Base-by-base conservation (phyloP, 805 yeast species). In the Cyberlindnera petersonii region DNA sequence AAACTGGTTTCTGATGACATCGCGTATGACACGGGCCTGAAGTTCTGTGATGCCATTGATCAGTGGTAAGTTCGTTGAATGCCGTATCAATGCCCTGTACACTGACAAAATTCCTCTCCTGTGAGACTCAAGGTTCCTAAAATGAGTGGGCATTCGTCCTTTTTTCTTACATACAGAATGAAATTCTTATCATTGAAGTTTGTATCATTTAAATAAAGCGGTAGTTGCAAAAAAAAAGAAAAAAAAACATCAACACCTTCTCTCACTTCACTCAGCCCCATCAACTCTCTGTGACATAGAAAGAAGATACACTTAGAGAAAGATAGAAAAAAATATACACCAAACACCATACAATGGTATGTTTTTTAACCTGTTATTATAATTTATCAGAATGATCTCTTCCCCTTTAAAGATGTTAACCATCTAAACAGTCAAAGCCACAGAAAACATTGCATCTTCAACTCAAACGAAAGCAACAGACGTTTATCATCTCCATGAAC, bases 381-480 rank as follows among this genome's bases (percentile, higher is more conserved):
- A n/a, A n/a, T n/a, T n/a, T n/a, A n/a, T n/a, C n/a, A n/a, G n/a
- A n/a, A n/a, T n/a, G n/a, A n/a, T n/a, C n/a, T n/a, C n/a, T n/a
- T n/a, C n/a, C n/a, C n/a, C n/a, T n/a, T n/a, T n/a, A n/a, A n/a
- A n/a, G n/a, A n/a, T n/a, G n/a, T n/a, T n/a, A n/a, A n/a, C n/a
- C n/a, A n/a, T 14, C 30, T 14, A 33, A 9, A 26, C 9, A 33
- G 39, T 33, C 39, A n/a, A 33, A 37, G 37, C n/a, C 48, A 23
- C 27, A 40, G 16, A 34, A 47, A 18, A 18, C 40, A 17, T 33
- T 29, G 5, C 9, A 33, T 26, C 29, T 55, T 11, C 55, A 64
- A 34, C 44, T 63, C 27, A 66, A 65, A 42, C 53, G 71, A 40
- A 60, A 61, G 35, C 50, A 63, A 5, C 56, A 59, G 34, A 63